Base-by-base conservation (phyloP, 2,329 filamentous ascomycete species). In the Xylaria arbuscula region DNA sequence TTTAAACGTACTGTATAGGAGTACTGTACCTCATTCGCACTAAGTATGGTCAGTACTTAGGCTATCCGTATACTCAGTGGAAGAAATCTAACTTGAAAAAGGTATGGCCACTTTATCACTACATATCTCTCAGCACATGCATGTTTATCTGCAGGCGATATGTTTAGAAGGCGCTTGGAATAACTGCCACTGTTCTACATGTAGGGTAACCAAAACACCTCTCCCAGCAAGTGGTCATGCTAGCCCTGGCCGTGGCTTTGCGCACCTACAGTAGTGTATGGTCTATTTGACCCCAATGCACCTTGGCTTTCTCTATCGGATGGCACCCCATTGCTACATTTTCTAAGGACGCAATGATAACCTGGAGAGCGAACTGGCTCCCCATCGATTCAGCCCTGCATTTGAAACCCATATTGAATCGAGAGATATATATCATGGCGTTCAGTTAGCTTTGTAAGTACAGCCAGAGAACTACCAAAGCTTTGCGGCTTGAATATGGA, bases 171-270 rank as follows among this genome's bases (percentile, higher is more conserved):
- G 34, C 8, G 7, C 36, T 19, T 11, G n/a, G 62, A 64, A 64
- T 36, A 45, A 28, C 34, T 54, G 34, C 17, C 45, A 8, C 36
- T 2, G 17, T 64, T 64, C 54, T 13, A 40, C 38, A 13, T 2
- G 7, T 45, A 36, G 47, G 24, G 13, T 58, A 59, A 38, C 53
- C 24, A 32, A 13, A 45, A 34, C 7, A 45, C n/a, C n/a, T 38
- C 42, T 55, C 28, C 13, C 17, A 48, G 62, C 47, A 62, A 54
- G 50, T 58, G 38, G 55, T 51, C 53, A 58, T 28, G 56, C 51
- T 58, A 51, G 38, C 51, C 54, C 24, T 36, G 42, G 47, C 36
- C 56, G 60, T 60, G 60, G 58, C 62, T 65, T 51, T 65, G 34
- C 61, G 42, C 28, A 51, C 61, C 62, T 56, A 38, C 54, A 32